Base-by-base conservation (phyloP, 1,139 yeast species). In the Geotrichum restrictum region DNA sequence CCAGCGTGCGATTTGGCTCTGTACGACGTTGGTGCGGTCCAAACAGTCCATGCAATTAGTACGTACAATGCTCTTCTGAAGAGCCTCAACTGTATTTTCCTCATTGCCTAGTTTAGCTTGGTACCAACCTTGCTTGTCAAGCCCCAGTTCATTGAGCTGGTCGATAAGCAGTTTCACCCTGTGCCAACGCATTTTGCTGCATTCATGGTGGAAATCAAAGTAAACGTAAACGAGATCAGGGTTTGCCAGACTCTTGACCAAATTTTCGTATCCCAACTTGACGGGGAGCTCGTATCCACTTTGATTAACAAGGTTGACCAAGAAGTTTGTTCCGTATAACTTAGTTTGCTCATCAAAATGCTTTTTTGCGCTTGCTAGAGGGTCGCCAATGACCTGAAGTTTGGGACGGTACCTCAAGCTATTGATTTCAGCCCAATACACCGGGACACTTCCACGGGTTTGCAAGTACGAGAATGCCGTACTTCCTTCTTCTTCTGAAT, bases 41-140 rank as follows among this genome's bases (percentile, higher is more conserved):
- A 93, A 77, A 72, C 98, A 93, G 72, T 93, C 99, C 98, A 93
- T 94, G 75, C 98, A 93, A 70, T 93, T 93, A n/a, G 98, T 88
- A 67, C 98, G 79, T 29, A 93, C 95, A 16, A 85, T 77, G 52
- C 88, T 81, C 18, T 70, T 64, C 72, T 93, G 99, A 42, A 66
- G 56, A 48, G 72, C 67, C 48, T 70, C 63, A 53, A 71, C 69
- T 3, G 64, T 52, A 16, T 52, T 56, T 7, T 64, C 64, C 33
- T 59, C 61, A 2, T 63, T 51, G 13, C 32, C 49, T 36, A 61
- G 52, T 40, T 71, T 63, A 41, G 75, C 75, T 46, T 66, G 64
- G 57, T 58, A 70, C 72, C 82, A 88, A 64, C 85, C 86, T 56
- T 77, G 74, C 54, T 78, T 75, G 34, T 81, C 78, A 56, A 85